Evolutionary conservation across 2,329 filamentous ascomycete species (phyloP), one percentile per base, ranked within the genome.

Genomic region (Diplodia corticola): DNA sequence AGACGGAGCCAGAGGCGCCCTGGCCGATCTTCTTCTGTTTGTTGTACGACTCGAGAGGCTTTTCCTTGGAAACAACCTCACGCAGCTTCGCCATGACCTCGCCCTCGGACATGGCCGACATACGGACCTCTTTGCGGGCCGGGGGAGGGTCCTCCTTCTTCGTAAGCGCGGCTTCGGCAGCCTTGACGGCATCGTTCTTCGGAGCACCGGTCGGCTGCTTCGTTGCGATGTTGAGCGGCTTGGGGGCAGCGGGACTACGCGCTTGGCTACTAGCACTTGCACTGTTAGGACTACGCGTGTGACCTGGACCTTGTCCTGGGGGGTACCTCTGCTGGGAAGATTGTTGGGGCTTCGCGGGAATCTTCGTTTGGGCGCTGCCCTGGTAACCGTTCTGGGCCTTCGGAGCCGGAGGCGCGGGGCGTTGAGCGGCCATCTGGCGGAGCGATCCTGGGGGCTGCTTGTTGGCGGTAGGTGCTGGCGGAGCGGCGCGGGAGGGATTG

Each of bases 21-120:
- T 99, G 95, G 22, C 95, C 95, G 78, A 99, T 98, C 85, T 99
- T 99, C 86, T 97, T 97, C 81, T 98, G 95, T 83, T 99, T 99
- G 74, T 93, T 94, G 82, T 99, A 99, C 26, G 93, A 97, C 70
- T 96, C 84, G 73, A 96, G 91, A 63, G 95, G 95, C 75, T 96
- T 93, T 68, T 97, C 93, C 78, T 96, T 96, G 69, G 93, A 97
- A 1, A 99, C 95, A 7, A 95, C 94, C 70, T 96, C 92, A 76
- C 93, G 91, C 64, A 99, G 85, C 76, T 93, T 95, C 70, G 92
- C 90, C 95, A 99, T 99, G 66, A 99, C 95, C 78, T 99, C 94
- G 70, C 86, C 90, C 80, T 99, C 95, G 10, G 92, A 91, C 95
- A 99, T 98, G 72, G 91, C 96, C 44, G 94, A 98, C 93, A 99